Evolutionary conservation across 2,329 filamentous ascomycete genomes (phyloP).

Genomic region (Pseudocercospora macadamiae): DNA sequence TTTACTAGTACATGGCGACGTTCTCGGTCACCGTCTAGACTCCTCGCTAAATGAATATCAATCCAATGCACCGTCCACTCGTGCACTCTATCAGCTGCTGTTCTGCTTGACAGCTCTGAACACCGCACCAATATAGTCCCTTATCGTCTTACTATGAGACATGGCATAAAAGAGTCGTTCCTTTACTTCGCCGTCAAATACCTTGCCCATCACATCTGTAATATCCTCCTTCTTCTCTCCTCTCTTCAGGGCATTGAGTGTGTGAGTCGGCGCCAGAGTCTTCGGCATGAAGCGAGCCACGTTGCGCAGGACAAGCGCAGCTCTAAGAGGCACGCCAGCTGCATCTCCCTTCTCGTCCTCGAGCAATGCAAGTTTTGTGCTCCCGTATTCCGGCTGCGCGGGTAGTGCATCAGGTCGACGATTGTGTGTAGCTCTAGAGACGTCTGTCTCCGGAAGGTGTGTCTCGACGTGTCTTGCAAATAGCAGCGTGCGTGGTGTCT

Average conservation of each 20-base stretch:
- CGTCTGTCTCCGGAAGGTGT: constrained; percentile 58
- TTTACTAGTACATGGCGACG: constrained; percentile 6
- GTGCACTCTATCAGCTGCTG: constrained; percentile 8
- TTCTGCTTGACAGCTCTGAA: constrained; percentile 27
- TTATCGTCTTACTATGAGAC: constrained; percentile 29
- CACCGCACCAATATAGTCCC: constrained; percentile 29
- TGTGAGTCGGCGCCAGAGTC: constrained; percentile 17
- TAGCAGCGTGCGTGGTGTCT: constrained; percentile 29
- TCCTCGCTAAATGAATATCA: constrained; percentile 19
- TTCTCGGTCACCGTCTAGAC: constrained; percentile 13
- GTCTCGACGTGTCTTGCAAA: constrained; percentile 64
- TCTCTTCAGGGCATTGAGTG: constrained; percentile 17
- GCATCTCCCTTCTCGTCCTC: constrained; percentile 60
- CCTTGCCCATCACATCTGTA: constrained; percentile 21
- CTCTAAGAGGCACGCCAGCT: constrained; percentile 76
- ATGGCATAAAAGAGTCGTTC: constrained; percentile 31
- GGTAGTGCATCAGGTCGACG: constrained; percentile 20
- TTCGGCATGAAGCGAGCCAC: constrained; percentile 60
- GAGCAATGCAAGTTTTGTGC: constrained; percentile 49
- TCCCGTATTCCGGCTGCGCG: constrained; percentile 21
- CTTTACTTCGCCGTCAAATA: constrained; percentile 30
- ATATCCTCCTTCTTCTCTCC: constrained; percentile 25
- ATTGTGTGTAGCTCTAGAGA: constrained; percentile 35
- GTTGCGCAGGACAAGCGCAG: constrained; percentile 76
- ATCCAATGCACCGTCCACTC: not conserved